Evolutionary conservation across 768 basidiomycete species (phyloP).

Genomic region (Chalciporus piperatus): DNA sequence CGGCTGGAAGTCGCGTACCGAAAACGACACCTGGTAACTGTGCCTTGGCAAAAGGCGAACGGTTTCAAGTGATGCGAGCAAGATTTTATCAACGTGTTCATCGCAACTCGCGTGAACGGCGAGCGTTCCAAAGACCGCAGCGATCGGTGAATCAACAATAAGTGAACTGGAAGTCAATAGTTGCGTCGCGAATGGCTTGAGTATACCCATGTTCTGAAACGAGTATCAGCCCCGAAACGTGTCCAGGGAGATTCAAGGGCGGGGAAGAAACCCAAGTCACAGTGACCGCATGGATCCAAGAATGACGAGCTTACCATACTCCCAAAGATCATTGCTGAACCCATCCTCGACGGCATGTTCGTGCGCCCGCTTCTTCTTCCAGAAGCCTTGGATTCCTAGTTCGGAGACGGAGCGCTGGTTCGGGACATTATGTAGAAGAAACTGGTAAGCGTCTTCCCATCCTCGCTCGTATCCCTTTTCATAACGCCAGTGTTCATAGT

Average conservation of each 20-base stretch:
- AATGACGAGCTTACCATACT: constrained; percentile 48
- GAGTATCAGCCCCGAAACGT: neutral
- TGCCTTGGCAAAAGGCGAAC: too few relatives aligned
- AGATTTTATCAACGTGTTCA: too few relatives aligned
- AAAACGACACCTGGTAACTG: too few relatives aligned
- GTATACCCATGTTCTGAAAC: constrained; percentile 58
- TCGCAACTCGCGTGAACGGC: neutral
- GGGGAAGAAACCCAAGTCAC: neutral
- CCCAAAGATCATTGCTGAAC: constrained; percentile 52
- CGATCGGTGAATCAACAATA: constrained; percentile 30
- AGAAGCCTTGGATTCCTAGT: constrained; percentile 63
- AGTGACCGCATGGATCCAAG: neutral
- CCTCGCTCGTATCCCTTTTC: constrained; percentile 61
- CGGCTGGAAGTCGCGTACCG: too few relatives aligned
- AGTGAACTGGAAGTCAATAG: constrained; percentile 31
- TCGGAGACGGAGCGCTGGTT: constrained; percentile 40
- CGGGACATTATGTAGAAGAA: constrained; percentile 38
- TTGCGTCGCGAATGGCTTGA: constrained; percentile 51
- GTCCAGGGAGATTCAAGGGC: neutral
- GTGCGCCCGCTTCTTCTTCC: constrained; percentile 45
- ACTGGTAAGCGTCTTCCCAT: constrained; percentile 68
- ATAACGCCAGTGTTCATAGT: constrained; percentile 69
- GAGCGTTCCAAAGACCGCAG: neutral
- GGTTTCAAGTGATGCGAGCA: too few relatives aligned
- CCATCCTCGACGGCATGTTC: constrained; percentile 47